Base-by-base conservation (phyloP, 2,329 filamentous ascomycete species). In the Sclerotinia subarctica region DNA sequence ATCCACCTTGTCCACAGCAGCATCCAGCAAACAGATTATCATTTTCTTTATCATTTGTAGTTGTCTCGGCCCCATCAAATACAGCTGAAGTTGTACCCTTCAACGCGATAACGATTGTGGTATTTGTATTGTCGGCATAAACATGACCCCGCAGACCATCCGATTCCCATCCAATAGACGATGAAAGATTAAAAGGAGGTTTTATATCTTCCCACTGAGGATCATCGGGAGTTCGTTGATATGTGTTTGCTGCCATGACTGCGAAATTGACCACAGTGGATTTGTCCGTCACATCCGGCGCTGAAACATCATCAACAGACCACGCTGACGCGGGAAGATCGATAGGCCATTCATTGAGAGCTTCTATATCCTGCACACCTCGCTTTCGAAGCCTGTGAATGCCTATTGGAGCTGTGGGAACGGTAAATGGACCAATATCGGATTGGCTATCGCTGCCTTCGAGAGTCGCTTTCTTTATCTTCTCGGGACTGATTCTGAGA, bases 11-110 rank as follows among this genome's bases (percentile, higher is more conserved):
- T 79, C 88, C 94, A 79, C 94, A 98, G 79, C 94, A 97, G 81
- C 94, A 98, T 76, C 93, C 95, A 80, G 96, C 97, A 79, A 96
- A 96, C 21, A 98, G 83, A 77, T 98, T 98, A 80, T 97, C 94
- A 77, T 97, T 98, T 75, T 93, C 83, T 81, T 97, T 98, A 81
- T 98, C 94, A 73, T 96, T 96, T 35, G 93, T 95, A 0, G 93
- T 97, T 1, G 94, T 97, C 59, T 93, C 94, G 47, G 93, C 91
- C n/a, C 94, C 94, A 77, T 97, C 94, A 76, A 97, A 97, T 7
- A 97, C 88, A 21, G 94, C 93, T 1, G 88, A 87, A 0, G 89
- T 91, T 0, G 93, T 96, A 66, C 94, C 94, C 80, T 98, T 98
- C 67, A 98, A 81, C 5, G 92, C 93, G 71, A 97, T 94, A 54